Base-by-base conservation (phyloP, 352 stramenopile species). In the Phytophthora foliorum region DNA sequence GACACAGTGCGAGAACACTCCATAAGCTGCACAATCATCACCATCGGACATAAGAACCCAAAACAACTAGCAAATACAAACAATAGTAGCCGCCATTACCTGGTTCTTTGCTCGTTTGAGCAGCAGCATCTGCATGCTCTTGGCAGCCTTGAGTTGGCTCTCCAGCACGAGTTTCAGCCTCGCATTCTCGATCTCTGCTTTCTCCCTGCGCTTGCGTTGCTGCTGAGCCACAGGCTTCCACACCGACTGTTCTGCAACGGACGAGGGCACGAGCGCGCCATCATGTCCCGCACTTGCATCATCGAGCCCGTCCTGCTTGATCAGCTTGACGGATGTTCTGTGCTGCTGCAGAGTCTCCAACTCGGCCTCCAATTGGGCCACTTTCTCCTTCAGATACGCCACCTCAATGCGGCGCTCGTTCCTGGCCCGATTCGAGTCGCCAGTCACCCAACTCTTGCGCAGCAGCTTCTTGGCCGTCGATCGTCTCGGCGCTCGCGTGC, bases 351-450 rank as follows among this genome's bases (percentile, higher is more conserved):
- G 42, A 21, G n/a, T 19, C 50, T 76, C 55, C 13, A 84, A 19
- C 21, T 68, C 52, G 3, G 63, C 44, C 48, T 84, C 77, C 27
- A 84, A 54, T 32, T 81, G 74, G 11, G 46, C 51, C 17, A 84
- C 74, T 59, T 77, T 76, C 57, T 80, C 67, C 32, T 45, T 65
- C 13, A 84, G 42, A 49, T 84, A 81, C n/a, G 73, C 64, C 39
- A 84, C 70, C 48, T 84, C 76, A 51, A 81, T 73, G 19, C 69
- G 52, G 4, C 76, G 76, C 25, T 79, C 76, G 41, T 84, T 77
- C 34, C 76, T 73, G 19, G 74, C 76, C 4, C 71, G 69, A 46
- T 81, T 81, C 8, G 70, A 74, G 46, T 81, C 68, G 24, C 68
- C 68, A 4, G 63, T 72, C 21, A 60, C 63, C 68, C 68, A 76